These are phyloP conservation scores for Calonectria naviculata DNA, from an alignment of 2,329 filamentous ascomycete species.

Conservation along the genomic window DNA sequence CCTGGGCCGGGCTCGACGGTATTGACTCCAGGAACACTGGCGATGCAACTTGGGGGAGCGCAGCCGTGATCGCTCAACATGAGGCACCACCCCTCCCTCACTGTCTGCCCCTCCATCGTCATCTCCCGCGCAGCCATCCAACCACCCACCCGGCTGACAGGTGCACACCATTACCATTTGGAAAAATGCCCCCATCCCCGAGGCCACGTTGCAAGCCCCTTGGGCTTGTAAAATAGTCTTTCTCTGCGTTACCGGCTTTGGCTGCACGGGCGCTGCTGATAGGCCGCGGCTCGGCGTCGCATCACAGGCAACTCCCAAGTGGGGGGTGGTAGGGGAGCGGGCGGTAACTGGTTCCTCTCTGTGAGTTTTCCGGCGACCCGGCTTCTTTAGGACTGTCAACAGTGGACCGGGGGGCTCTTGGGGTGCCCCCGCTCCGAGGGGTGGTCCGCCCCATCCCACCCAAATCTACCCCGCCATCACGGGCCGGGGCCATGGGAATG, in stretches of 20 bases:
- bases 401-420: background rate
- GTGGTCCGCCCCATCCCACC: background rate
- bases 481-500: conserved; percentile 21
- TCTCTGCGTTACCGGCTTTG: conserved; percentile 26
- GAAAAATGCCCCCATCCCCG: background rate
- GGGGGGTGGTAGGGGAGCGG: conserved; percentile 16
- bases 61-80: background rate
- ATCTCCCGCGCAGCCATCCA: background rate
- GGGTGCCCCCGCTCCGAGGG: conserved; percentile 19
- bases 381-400: background rate
- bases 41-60: background rate
- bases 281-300: conserved; percentile 20
- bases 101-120: background rate
- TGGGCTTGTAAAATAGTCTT: conserved; percentile 2
- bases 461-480: conserved; percentile 37
- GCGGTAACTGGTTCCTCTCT: background rate
- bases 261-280: conserved; percentile 27
- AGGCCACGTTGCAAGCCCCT: conserved; percentile 16
- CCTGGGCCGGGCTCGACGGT: background rate
- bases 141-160: background rate
- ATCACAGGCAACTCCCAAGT: background rate
- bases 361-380: conserved; percentile 27
- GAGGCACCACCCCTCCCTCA: background rate
- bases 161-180: conserved; percentile 20
- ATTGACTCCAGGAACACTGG: background rate